Base-by-base conservation (phyloP, 495 filamentous ascomycete genomes). In the Aspergillus bridgeri region DNA sequence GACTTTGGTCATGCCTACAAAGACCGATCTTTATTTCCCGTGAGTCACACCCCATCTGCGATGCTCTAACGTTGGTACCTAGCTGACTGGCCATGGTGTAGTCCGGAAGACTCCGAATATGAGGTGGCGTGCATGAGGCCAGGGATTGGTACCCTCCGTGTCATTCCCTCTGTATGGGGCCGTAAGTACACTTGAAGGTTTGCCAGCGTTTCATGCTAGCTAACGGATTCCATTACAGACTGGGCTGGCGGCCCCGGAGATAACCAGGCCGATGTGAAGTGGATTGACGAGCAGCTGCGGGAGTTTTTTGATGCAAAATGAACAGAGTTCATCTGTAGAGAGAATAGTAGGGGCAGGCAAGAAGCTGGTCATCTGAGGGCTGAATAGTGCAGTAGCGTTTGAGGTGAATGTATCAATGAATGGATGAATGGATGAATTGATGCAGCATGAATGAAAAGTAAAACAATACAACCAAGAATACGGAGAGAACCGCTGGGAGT, bases 21-120 rank as follows among this genome's bases (percentile, higher is more conserved):
- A 88, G 65, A 89, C 86, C 0, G 88, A 91, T 65, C 72, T 89
- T 5, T 91, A 91, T 63, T 91, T 91, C 66, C 85, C 87, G 75
- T 85, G 68, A 73, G 84, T 73, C 33, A 38, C 18, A 27, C 43
- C 24, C 46, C 19, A 1, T 49, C 42, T 25, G 17, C 43, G 23
- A 3, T 42, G 17, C n/a, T 15, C 23, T 22, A 17, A 3, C 43
- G 49, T 23, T 50, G 21, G 33, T 53, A 29, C 25, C 63, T 74
- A 29, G 29, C 63, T 74, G 43, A 72, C 42, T 50, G 19, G 47
- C 3, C 20, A 24, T 20, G 42, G 7, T 18, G 15, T 52, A 83
- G 82, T 21, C 83, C 86, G 1, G 85, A 89, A 60, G 86, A 90
- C 54, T 88, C 86, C 0, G 81, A 85, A 58, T 83, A 83, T 62